Evolutionary conservation across 768 basidiomycete species (phyloP), one percentile per base, ranked within the genome.

Genomic region (Suillus variegatus): DNA sequence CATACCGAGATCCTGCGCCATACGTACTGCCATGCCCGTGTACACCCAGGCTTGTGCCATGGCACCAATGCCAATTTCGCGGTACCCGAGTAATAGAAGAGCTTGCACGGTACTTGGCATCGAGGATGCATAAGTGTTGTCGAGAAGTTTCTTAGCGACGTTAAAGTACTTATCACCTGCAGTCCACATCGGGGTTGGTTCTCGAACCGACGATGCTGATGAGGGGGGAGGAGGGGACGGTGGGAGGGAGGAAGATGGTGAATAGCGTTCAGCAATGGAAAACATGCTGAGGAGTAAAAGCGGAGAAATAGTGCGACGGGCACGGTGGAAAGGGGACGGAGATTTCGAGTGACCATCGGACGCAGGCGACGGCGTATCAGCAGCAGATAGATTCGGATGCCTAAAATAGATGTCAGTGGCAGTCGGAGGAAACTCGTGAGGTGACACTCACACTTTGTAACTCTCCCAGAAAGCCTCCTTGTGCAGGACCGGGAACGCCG

Each of bases 21-120:
- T 94, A n/a, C 94, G 85, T 44, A 95, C 88, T 0, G 91, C 93
- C 90, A 93, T 92, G 13, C 94, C 93, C 22, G 88, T 85, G 72
- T 90, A 93, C 12, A 88, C 84, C 94, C 94, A 96, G 40, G 92
- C 89, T 75, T 90, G 87, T 9, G 90, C 89, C 93, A 95, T 96
- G 20, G 92, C 87, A 54, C 92, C 94, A 65, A 94, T 91, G 3
- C 94, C 94, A 49, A 94, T 85, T 76, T 96, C 93, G 9, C 94
- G 84, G 72, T 91, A 95, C 8, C 90, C 90, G 78, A 95, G 84
- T 12, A 96, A 82, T 12, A 96, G 81, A 22, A 95, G 77, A 6
- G 93, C 88, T 72, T 94, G 93, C 56, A 89, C 89, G 0, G 91
- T 94, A 13, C 87, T 85, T 6, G 91, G 83, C 20, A 87, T 84